A percentile compares a stretch with the other conserved stretches of the same genome.
phyloP scores from a whole-genome alignment of 495 filamentous ascomycete species.

The Aspergillus wentii region DNA sequence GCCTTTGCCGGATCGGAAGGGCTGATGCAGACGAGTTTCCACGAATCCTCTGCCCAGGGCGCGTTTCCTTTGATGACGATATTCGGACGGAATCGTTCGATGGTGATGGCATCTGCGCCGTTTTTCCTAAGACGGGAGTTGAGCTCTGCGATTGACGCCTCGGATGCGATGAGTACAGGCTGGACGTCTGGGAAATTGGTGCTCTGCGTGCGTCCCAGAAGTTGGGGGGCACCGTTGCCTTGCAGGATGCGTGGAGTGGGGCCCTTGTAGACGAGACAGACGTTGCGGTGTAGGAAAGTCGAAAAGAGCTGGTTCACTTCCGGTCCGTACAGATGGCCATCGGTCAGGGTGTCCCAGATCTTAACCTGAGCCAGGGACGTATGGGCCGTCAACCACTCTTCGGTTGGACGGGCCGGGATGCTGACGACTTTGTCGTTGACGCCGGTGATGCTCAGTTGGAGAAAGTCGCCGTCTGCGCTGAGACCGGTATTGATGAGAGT shows the following conservation, averaged over 20 bases:
- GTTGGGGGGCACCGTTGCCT: constrained; percentile 31
- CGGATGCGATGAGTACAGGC: constrained; percentile 48
- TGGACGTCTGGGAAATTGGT: constrained; percentile 39
- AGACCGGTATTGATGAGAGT: constrained; percentile 36
- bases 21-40: constrained; percentile 68
- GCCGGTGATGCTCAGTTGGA: constrained; percentile 23
- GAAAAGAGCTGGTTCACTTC: constrained; percentile 31
- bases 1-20: no score
- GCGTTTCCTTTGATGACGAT: constrained; percentile 62
- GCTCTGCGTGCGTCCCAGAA: constrained; percentile 33
- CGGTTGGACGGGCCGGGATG: constrained; percentile 27
- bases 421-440: constrained; percentile 12
- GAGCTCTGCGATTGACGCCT: constrained; percentile 40
- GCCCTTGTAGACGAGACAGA: constrained; percentile 38
- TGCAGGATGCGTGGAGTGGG: constrained; percentile 34
- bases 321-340: constrained; percentile 32
- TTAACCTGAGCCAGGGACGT: constrained; percentile 25
- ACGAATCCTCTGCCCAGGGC: constrained; percentile 73
- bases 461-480: constrained; percentile 15
- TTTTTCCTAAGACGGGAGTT: constrained; percentile 20
- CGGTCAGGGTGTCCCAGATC: constrained; percentile 39
- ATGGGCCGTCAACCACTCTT: constrained; percentile 26
- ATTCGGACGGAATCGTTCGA: constrained; percentile 77
- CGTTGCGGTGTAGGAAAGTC: constrained; percentile 24
- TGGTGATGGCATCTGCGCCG: constrained; percentile 27